Percentiles rank a stretch among this genome's conserved stretches.
These are phyloP conservation scores for Trichosporon inkin DNA, from an alignment of 1,284 basidiomycete genomes.

Conservation along the genomic window DNA sequence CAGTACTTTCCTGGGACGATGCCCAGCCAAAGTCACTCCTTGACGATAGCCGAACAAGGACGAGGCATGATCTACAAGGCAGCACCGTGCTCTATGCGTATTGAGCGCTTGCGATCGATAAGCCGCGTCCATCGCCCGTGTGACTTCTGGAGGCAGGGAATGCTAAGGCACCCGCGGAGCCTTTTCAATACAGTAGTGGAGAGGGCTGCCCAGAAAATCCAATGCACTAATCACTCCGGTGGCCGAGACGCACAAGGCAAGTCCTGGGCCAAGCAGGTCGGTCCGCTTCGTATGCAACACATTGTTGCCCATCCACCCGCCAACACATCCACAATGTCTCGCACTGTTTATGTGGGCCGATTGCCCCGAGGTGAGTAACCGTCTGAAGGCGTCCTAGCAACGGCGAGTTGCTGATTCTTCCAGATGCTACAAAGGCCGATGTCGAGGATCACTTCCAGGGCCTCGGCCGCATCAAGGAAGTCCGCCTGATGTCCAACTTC, in stretches of 20 bases:
- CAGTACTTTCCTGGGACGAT: too few relatives aligned
- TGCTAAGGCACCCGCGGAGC: too few relatives aligned
- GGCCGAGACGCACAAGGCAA: not conserved
- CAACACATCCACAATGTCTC: conserved; percentile 15
- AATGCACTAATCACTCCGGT: not conserved
- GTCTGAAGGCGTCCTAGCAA: not conserved
- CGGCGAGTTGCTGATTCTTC: not conserved
- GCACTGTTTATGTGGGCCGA: conserved; percentile 43
- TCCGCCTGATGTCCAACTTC: conserved; percentile 91
- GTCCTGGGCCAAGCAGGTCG: not conserved
- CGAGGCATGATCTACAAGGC: too few relatives aligned
- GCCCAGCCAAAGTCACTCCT: too few relatives aligned
- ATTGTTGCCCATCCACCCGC: not conserved
- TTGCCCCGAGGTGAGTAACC: conserved; percentile 38
- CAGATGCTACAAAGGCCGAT: conserved; percentile 36
- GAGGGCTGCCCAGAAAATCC: too few relatives aligned
- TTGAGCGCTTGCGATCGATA: too few relatives aligned
- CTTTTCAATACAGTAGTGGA: too few relatives aligned
- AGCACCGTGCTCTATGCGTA: too few relatives aligned
- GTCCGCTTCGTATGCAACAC: not conserved
- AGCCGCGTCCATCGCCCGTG: too few relatives aligned
- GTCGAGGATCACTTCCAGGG: conserved; percentile 67
- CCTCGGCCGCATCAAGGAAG: conserved; percentile 79
- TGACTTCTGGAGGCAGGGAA: too few relatives aligned
- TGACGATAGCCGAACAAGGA: too few relatives aligned